Evolutionary conservation across 140 eudicot species (phyloP).

Genomic region (Senecio squalidus): DNA sequence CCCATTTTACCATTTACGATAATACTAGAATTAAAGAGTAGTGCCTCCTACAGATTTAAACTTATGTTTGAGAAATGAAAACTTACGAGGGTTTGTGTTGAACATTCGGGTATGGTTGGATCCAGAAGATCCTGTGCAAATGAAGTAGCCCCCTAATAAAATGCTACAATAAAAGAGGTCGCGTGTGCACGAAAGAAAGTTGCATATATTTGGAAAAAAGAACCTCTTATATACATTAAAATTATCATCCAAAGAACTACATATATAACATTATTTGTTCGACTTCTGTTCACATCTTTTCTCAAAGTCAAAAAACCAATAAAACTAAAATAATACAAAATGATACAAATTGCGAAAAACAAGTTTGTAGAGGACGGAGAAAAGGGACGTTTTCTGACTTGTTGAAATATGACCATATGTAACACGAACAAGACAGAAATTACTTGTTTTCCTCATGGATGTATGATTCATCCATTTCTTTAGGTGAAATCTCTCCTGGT

Average conservation of each 20-base stretch:
- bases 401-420: slow-evolving; percentile 6
- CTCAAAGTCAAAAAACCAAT: slow-evolving; percentile 21
- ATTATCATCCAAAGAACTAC: slow-evolving; percentile 16
- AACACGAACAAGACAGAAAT: not conserved
- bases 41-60: not conserved
- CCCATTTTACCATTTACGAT: no score
- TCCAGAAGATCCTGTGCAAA: not conserved
- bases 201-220: slow-evolving; percentile 6
- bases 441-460: slow-evolving; percentile 19
- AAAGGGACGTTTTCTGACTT: not conserved
- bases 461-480: slow-evolving; percentile 10
- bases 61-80: not conserved
- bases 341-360: slow-evolving; percentile 15
- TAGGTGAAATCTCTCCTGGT: slow-evolving; percentile 6
- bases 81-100: not conserved
- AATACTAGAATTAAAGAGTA: no score
- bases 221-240: slow-evolving; percentile 22
- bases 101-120: no score
- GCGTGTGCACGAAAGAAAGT: not conserved
- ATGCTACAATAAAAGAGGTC: no score
- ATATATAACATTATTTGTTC: slow-evolving; percentile 15
- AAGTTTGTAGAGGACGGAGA: not conserved
- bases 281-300: slow-evolving; percentile 15
- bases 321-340: slow-evolving; percentile 22
- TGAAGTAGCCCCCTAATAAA: not conserved